phyloP scores from a whole-genome alignment of 179 eudicot genomes.

The Monotropa hypopitys region DNA sequence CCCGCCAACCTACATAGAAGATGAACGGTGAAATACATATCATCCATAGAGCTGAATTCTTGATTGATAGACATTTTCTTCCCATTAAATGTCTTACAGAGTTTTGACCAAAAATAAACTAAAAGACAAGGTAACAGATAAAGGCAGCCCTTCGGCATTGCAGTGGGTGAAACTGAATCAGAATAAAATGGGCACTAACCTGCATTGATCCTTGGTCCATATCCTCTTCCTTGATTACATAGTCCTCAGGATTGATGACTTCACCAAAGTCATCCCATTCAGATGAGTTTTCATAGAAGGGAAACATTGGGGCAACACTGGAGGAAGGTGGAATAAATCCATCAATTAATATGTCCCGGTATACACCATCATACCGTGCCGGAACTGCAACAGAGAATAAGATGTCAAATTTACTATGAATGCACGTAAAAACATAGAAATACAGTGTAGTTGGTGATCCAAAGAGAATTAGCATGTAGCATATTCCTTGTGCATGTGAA shows the following conservation, averaged over 20 bases:
- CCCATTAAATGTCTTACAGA: not conserved
- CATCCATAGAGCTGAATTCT: not conserved
- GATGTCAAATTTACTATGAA: not conserved
- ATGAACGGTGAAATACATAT: conserved; percentile 2
- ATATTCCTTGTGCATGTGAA: not conserved
- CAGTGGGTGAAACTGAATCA: not conserved
- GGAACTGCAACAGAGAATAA: conserved; percentile 26
- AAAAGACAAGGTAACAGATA: not conserved
- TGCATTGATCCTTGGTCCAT: conserved; percentile 56
- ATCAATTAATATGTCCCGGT: conserved; percentile 65
- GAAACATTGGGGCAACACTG: conserved; percentile 90
- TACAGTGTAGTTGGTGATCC: not conserved
- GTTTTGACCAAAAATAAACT: not conserved
- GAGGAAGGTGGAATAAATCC: conserved; percentile 77
- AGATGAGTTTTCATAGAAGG: conserved; percentile 47
- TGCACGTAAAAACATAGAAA: not conserved
- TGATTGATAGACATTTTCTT: not conserved
- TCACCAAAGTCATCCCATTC: conserved; percentile 99
- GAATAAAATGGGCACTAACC: conserved; percentile 24
- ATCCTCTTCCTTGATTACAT: conserved; percentile 72
- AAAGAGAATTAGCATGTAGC: not conserved
- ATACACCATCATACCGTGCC: conserved; percentile 35
- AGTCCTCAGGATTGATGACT: conserved; percentile 89
- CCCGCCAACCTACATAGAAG: conserved; percentile 45
- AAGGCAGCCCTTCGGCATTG: not conserved